These are phyloP conservation scores for Penstemon davidsonii DNA, from an alignment of 257 asterid genomes.

Conservation along the genomic window DNA sequence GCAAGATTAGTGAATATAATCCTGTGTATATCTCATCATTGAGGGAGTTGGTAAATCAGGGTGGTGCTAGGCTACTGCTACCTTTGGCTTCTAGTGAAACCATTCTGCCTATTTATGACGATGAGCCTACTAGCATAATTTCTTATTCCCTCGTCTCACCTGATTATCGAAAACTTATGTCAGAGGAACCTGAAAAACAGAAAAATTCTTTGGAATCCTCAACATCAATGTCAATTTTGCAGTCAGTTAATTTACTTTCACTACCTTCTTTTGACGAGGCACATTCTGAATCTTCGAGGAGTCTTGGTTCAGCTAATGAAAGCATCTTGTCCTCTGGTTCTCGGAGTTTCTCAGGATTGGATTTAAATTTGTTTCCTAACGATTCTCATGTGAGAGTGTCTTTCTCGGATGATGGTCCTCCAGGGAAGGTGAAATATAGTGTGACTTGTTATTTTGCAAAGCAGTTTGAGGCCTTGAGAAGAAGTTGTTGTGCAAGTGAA, in stretches of 20 bases:
- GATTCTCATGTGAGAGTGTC: slow-evolving; percentile 55
- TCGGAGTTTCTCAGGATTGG: slow-evolving; percentile 48
- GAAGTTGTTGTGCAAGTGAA: slow-evolving; percentile 59
- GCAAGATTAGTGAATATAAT: slow-evolving; percentile 43
- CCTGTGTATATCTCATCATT: slow-evolving; percentile 60
- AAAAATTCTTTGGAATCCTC: slow-evolving; percentile 44
- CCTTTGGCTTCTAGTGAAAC: slow-evolving; percentile 48
- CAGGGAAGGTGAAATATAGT: slow-evolving; percentile 64
- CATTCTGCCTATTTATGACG: slow-evolving; percentile 68
- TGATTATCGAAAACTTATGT: slow-evolving; percentile 48
- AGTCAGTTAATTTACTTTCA: slow-evolving; percentile 48
- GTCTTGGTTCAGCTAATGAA: slow-evolving; percentile 43
- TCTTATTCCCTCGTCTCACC: slow-evolving; percentile 59
- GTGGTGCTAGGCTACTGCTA: slow-evolving; percentile 60
- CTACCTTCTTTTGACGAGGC: slow-evolving; percentile 51
- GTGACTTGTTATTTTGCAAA: slow-evolving; percentile 75
- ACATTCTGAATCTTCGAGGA: slow-evolving; percentile 40
- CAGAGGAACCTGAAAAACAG: slow-evolving; percentile 46
- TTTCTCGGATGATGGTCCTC: slow-evolving; percentile 60
- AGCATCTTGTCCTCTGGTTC: slow-evolving; percentile 44
- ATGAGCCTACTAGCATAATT: slow-evolving; percentile 77
- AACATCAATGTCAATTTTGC: slow-evolving; percentile 50
- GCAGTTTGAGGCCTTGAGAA: slow-evolving; percentile 70
- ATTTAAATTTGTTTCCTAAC: slow-evolving; percentile 42
- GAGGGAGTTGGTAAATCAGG: slow-evolving; percentile 50